Conservation (phyloP, 2,329 filamentous ascomycete species). For the Geosmithia putterillii region DNA sequence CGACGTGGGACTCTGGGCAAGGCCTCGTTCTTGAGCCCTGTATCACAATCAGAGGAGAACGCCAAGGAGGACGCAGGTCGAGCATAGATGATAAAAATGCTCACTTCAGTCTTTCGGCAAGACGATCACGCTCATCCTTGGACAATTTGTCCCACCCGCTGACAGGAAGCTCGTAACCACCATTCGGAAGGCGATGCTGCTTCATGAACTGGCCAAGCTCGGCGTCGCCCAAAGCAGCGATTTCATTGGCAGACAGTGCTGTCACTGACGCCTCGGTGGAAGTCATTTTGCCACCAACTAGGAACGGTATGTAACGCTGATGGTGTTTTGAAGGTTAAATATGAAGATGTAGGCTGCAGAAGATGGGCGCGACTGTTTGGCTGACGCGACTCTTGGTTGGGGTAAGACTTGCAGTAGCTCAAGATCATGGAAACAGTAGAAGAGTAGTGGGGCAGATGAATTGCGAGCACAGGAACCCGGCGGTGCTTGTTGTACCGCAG, state of each 20-base stretch:
- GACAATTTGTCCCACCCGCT: slow-evolving; percentile 7
- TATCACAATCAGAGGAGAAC: neutral
- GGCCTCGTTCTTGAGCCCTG: neutral
- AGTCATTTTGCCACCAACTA: slow-evolving; percentile 1
- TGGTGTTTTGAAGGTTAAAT: too few relatives aligned
- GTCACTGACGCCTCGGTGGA: neutral
- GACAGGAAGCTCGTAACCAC: slow-evolving; percentile 6
- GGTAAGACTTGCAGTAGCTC: too few relatives aligned
- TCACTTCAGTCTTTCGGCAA: neutral
- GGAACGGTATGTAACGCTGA: too few relatives aligned
- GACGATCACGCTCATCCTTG: neutral
- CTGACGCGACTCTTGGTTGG: too few relatives aligned
- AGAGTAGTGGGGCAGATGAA: too few relatives aligned
- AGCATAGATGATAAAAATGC: neutral
- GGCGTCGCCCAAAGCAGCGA: slow-evolving; percentile 6
- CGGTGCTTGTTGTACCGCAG: too few relatives aligned
- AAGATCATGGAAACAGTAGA: too few relatives aligned
- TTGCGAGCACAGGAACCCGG: too few relatives aligned
- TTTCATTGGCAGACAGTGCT: slow-evolving; percentile 2
- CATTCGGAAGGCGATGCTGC: slow-evolving; percentile 6
- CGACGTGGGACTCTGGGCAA: neutral
- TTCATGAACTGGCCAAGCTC: slow-evolving; percentile 8
- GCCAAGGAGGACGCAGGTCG: neutral
- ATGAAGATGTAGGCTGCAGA: too few relatives aligned
- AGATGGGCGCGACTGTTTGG: neutral